phyloP scores from a whole-genome alignment of 345 rosid species.

The Aurinia saxatilis region DNA sequence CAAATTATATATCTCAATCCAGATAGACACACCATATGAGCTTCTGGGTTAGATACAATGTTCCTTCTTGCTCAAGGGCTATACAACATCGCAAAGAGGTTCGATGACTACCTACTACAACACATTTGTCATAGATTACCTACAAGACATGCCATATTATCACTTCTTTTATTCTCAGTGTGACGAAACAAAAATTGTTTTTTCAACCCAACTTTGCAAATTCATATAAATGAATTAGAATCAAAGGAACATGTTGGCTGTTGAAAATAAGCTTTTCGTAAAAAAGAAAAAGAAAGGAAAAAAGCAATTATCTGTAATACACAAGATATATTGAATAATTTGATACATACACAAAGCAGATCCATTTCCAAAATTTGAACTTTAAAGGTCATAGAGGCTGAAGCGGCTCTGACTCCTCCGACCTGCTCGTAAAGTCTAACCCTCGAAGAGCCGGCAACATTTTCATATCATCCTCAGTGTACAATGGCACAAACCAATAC shows the following conservation, averaged over 20 bases:
- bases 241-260: neutral
- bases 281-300: neutral
- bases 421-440: constrained; percentile 49
- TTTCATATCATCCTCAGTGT: constrained; percentile 51
- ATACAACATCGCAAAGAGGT: too few species aligned
- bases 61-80: too few species aligned
- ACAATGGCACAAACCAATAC: constrained; percentile 67
- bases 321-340: neutral
- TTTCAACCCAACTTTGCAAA: too few species aligned
- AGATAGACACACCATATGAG: too few species aligned
- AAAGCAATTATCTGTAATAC: constrained; percentile 15
- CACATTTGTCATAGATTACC: too few species aligned
- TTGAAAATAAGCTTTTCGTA: neutral
- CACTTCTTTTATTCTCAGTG: too few species aligned
- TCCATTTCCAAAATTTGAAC: neutral
- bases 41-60: too few species aligned
- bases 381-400: constrained; percentile 22
- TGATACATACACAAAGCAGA: constrained; percentile 17
- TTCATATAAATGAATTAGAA: too few species aligned
- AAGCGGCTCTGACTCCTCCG: constrained; percentile 38
- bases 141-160: too few species aligned
- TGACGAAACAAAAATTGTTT: too few species aligned
- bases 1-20: too few species aligned
- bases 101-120: too few species aligned
- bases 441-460: constrained; percentile 44